These are phyloP conservation scores for Panicum miliaceum DNA, from an alignment of 176 grass and related monocot genomes.

Conservation along the genomic window DNA sequence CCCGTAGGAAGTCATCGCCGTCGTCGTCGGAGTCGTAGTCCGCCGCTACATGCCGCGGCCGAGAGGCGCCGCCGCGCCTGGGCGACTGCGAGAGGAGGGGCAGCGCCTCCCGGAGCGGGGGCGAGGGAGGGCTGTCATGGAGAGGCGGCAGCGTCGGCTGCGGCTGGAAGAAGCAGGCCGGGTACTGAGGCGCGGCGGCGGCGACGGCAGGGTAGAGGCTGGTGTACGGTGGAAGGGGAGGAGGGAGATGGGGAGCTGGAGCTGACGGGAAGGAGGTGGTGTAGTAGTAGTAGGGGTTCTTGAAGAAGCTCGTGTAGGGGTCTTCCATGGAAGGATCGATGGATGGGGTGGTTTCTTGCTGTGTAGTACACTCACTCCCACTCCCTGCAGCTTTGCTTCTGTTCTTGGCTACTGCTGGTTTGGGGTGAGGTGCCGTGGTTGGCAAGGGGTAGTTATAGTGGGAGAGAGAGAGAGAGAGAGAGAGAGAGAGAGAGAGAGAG, in stretches of 20 bases:
- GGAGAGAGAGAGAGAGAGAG: constrained; percentile 18
- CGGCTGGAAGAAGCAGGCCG: constrained; percentile 38
- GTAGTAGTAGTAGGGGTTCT: constrained; percentile 67
- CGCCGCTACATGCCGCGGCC: neutral
- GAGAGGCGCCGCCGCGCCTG: neutral
- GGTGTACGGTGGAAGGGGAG: constrained; percentile 28
- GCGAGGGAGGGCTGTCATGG: constrained; percentile 55
- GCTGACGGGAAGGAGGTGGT: constrained; percentile 31
- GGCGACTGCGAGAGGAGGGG: constrained; percentile 84
- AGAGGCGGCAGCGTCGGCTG: constrained; percentile 1
- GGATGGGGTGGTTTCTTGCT: constrained; percentile 33
- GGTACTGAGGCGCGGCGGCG: constrained; percentile 18
- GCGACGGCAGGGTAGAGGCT: constrained; percentile 16
- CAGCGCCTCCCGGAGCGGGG: constrained; percentile 81
- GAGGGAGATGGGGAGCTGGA: constrained; percentile 37
- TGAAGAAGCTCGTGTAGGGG: constrained; percentile 81
- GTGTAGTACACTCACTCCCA: neutral
- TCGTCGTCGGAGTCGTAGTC: constrained; percentile 47
- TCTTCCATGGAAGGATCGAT: constrained; percentile 73
- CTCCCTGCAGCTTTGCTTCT: constrained; percentile 37
- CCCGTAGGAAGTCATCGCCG: constrained; percentile 35
- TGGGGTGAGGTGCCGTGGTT: constrained; percentile 52
- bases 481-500: neutral
- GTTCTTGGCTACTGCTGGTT: constrained; percentile 43
- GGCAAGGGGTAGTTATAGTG: constrained; percentile 58